Base-by-base conservation (phyloP, 176 grass and related monocot species). In the Cocos nucifera region DNA sequence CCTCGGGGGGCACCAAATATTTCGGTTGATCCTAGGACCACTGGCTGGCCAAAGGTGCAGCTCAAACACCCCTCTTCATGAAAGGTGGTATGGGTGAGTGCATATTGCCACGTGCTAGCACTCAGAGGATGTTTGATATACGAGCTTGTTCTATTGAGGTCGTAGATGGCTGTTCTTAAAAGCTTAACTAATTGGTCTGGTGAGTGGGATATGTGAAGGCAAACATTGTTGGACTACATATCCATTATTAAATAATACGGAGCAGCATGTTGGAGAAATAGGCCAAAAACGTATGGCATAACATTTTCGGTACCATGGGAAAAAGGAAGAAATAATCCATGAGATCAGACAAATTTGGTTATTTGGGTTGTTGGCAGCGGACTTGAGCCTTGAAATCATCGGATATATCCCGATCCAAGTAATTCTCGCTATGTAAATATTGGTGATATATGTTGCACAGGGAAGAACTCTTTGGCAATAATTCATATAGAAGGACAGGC, bases 21-120 rank as follows among this genome's bases (percentile, higher is more conserved):
- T 23, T 65, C 3, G 15, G 8, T 17, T 26, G 21, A 65, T 53
- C 49, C 63, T 28, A 65, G 49, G 21, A 65, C 49, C 63, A 65
- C 49, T 6, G 2, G 8, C n/a, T n/a, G 22, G 22, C 9, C 22
- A 50, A 51, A 64, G 14, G 15, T 12, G 15, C 28, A 15, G 19
- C 22, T 22, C 49, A 7, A 24, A 10, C 17, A 19, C 19, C 23
- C 3, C 5, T 24, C 18, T 35, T 8, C 29, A 22, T 39, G 61
- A n/a, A 18, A 7, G 9, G 61, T 18, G 52, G 19, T 19, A 20
- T 18, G 53, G 19, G 19, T 18, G 53, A 55, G 19, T 17, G 17
- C 19, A 55, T 19, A 5, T 55, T 55, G 53, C 19, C 18, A 55
- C 3, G 19, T 30, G 28, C 28, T 30, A 30, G 0, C 28, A 30